These are phyloP conservation scores for Saccharomycopsis oosterbeekiorum DNA, from an alignment of 805 yeast species.

Conservation along the genomic window DNA sequence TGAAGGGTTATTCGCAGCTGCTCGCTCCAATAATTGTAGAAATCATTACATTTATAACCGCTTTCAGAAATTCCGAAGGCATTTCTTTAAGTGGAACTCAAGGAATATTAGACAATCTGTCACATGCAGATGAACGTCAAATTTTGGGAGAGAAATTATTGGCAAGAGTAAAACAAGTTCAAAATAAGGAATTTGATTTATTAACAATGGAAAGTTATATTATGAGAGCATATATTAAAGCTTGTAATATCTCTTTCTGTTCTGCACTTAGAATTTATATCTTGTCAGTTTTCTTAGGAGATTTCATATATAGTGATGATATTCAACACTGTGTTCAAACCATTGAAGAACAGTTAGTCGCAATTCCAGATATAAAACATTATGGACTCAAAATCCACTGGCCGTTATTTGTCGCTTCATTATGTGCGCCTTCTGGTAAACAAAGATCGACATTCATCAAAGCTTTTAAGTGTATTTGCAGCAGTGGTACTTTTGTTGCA, in stretches of 20 bases:
- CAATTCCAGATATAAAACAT: neutral
- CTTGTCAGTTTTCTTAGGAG: slow-evolving; percentile 2
- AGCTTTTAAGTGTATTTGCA: neutral
- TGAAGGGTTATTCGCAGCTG: slow-evolving; percentile 5
- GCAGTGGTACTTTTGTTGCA: slow-evolving; percentile 4
- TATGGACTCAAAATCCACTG: slow-evolving; percentile 4
- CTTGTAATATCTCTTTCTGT: neutral
- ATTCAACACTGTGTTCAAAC: slow-evolving; percentile 2
- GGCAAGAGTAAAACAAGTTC: neutral
- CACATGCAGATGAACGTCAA: slow-evolving; percentile 1
- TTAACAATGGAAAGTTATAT: neutral
- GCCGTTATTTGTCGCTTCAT: slow-evolving; percentile 3
- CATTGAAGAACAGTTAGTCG: neutral
- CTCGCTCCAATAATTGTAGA: slow-evolving; percentile 1
- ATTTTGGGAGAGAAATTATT: neutral
- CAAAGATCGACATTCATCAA: slow-evolving; percentile 2
- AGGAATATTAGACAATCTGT: neutral
- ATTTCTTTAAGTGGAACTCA: slow-evolving; percentile 1
- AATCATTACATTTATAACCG: neutral
- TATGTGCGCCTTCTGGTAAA: slow-evolving; percentile 2
- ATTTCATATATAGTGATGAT: neutral
- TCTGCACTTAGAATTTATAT: slow-evolving; percentile 4
- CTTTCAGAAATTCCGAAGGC: neutral
- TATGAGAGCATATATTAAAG: slow-evolving; percentile 2
- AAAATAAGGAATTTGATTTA: slow-evolving; percentile 1